Base-by-base conservation (phyloP, 192 early-diverging fungal genomes). In the Jimgerdemannia lactiflua region DNA sequence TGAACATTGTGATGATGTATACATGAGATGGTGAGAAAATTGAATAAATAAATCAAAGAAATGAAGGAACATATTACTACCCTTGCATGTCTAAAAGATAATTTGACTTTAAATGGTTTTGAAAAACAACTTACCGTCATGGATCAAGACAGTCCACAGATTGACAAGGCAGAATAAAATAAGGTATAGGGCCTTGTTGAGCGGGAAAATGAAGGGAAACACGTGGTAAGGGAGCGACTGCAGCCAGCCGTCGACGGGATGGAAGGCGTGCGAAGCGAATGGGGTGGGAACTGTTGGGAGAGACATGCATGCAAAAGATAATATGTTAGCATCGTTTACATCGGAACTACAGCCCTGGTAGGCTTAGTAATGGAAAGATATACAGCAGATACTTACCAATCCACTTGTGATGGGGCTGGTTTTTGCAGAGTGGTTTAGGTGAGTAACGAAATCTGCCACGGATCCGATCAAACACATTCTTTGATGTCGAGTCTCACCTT, bases 171-270 rank as follows among this genome's bases (percentile, higher is more conserved):
- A 83, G 79, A 99, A 99, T 74, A 93, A 81, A 17, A 74, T 79
- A 49, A 99, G 73, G 80, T 99, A 99, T n/a, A 95, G 83, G 70
- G 89, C 95, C 80, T 95, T 92, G 79, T 97, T 90, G 87, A 99
- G 93, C 3, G 98, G 98, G 65, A 97, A 86, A 64, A 96, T 49
- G 83, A 89, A 99, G 11, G 95, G 95, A 77, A 94, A 96, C 70
- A 97, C 19, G 73, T 99, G 98, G 83, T 96, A 96, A n/a, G 98
- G 98, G 4, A 95, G 68, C 11, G 98, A 98, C 82, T 99, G 98
- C 42, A 93, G 69, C 79, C 96, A 98, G 3, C 98, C 98, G 80
- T 99, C 98, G 63, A 97, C 71, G 29, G 92, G 93, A 73, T 98
- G 95, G 89, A 99, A 99, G 39, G 98, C 98, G 82, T 96, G 92